Conservation (phyloP, 768 basidiomycete genomes). For the Sarcomyxa edulis region DNA sequence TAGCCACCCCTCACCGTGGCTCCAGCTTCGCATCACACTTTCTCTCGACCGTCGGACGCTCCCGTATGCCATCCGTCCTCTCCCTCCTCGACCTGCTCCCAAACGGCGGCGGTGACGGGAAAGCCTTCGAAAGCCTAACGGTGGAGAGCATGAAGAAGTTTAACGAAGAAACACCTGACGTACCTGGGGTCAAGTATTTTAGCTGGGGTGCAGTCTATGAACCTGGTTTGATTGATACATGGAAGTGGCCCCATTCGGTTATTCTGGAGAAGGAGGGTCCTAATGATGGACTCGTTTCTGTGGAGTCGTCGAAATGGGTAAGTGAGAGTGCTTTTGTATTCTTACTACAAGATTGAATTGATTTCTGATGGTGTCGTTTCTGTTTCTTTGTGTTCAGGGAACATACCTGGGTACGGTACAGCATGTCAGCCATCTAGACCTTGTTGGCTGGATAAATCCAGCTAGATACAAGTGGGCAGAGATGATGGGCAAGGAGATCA, state of each 20-base stretch:
- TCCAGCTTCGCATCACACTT: conserved; percentile 93
- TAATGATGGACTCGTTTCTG: conserved; percentile 91
- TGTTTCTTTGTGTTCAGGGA: too few species aligned
- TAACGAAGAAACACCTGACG: conserved; percentile 82
- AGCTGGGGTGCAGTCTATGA: conserved; percentile 93
- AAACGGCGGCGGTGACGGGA: conserved; percentile 92
- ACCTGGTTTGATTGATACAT: conserved; percentile 88
- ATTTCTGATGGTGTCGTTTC: background rate
- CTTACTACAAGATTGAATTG: too few species aligned
- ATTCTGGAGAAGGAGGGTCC: conserved; percentile 85
- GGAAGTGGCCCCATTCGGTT: conserved; percentile 82
- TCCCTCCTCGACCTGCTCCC: conserved; percentile 78
- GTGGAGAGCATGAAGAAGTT: conserved; percentile 82
- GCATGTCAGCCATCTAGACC: conserved; percentile 87
- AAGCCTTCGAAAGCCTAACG: conserved; percentile 87
- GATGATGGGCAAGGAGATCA: conserved; percentile 84
- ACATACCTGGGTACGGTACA: conserved; percentile 91
- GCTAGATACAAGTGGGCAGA: conserved; percentile 87
- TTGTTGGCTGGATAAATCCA: conserved; percentile 91
- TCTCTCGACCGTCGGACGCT: conserved; percentile 62
- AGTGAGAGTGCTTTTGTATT: too few species aligned
- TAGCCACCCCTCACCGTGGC: conserved; percentile 92
- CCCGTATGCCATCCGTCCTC: conserved; percentile 64
- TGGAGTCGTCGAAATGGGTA: conserved; percentile 84
- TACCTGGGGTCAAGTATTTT: conserved; percentile 78